Conservation (phyloP, 2,329 filamentous ascomycete genomes). For the Neobulgaria alba region DNA sequence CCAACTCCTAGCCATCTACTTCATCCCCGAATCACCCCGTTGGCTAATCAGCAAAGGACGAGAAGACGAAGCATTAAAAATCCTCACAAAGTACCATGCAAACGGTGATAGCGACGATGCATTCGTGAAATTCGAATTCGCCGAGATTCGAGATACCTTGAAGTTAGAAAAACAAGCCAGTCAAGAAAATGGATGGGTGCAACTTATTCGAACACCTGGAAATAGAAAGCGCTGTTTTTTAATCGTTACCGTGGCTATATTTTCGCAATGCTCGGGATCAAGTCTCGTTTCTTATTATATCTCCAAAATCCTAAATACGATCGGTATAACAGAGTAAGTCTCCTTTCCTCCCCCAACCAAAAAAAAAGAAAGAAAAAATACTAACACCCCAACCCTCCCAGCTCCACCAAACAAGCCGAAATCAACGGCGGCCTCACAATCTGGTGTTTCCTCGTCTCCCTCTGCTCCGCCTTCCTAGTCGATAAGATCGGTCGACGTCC, state of each 20-base stretch:
- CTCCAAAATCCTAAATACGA: conserved; percentile 13
- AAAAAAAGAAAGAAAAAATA: not conserved
- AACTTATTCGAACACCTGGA: conserved; percentile 42
- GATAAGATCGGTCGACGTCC: conserved; percentile 26
- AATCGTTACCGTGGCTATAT: conserved; percentile 51
- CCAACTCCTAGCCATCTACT: conserved; percentile 12
- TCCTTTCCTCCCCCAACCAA: not conserved
- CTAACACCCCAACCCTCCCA: not conserved
- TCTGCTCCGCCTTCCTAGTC: conserved; percentile 24
- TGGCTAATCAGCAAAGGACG: conserved; percentile 14
- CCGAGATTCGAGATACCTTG: conserved; percentile 32
- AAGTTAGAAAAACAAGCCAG: conserved; percentile 7
- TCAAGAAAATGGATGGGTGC: conserved; percentile 30
- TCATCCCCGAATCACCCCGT: conserved; percentile 19
- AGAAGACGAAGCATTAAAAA: conserved; percentile 20
- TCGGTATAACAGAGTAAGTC: conserved; percentile 16
- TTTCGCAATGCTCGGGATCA: conserved; percentile 61
- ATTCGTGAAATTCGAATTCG: conserved; percentile 31
- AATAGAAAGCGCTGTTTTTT: conserved; percentile 56
- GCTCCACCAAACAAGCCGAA: conserved; percentile 10
- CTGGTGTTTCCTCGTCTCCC: conserved; percentile 23
- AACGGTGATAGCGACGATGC: conserved; percentile 28
- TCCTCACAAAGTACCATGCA: conserved; percentile 31
- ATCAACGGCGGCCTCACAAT: conserved; percentile 23
- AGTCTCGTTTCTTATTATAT: conserved; percentile 58